Evolutionary conservation across 352 stramenopile species (phyloP).

Genomic region (Globisporangium iwayamae): DNA sequence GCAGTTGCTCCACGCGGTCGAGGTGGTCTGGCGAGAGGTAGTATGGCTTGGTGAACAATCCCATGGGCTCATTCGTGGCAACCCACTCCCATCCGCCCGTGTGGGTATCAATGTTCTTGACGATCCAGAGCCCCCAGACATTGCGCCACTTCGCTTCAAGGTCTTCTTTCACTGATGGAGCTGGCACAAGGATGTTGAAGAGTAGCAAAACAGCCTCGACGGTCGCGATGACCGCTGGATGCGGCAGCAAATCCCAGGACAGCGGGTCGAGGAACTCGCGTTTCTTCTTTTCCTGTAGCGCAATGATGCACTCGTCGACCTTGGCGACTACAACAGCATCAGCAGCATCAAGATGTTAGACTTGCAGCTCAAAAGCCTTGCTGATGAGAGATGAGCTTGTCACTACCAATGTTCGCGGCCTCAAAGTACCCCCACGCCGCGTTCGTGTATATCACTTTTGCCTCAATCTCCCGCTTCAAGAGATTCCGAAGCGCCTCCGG

Average conservation of each 20-base stretch:
- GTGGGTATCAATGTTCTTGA: slow-evolving; percentile 76
- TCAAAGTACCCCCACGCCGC: slow-evolving; percentile 50
- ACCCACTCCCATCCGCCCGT: slow-evolving; percentile 61
- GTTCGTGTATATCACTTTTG: slow-evolving; percentile 41
- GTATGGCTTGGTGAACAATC: slow-evolving; percentile 75
- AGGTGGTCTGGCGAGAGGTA: slow-evolving; percentile 36
- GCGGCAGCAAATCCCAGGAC: slow-evolving; percentile 52
- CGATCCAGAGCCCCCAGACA: slow-evolving; percentile 64
- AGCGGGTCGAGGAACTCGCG: slow-evolving; percentile 61
- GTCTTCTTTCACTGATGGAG: slow-evolving; percentile 10
- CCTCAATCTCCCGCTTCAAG: slow-evolving; percentile 26
- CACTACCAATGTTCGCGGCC: slow-evolving; percentile 48
- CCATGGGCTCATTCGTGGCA: slow-evolving; percentile 54
- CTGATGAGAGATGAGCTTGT: neutral
- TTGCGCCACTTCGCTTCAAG: slow-evolving; percentile 40
- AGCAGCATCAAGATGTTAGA: neutral
- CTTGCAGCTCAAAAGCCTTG: no score
- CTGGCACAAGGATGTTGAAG: slow-evolving; percentile 33
- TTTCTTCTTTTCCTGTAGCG: slow-evolving; percentile 50
- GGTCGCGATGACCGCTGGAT: slow-evolving; percentile 37
- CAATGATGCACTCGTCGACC: slow-evolving; percentile 59
- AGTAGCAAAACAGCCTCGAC: slow-evolving; percentile 55
- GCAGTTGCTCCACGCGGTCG: slow-evolving; percentile 28
- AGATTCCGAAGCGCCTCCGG: neutral
- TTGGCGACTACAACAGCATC: slow-evolving; percentile 30